Conservation (phyloP, 78 protist genomes). For the Dictyostelium firmibasis region DNA sequence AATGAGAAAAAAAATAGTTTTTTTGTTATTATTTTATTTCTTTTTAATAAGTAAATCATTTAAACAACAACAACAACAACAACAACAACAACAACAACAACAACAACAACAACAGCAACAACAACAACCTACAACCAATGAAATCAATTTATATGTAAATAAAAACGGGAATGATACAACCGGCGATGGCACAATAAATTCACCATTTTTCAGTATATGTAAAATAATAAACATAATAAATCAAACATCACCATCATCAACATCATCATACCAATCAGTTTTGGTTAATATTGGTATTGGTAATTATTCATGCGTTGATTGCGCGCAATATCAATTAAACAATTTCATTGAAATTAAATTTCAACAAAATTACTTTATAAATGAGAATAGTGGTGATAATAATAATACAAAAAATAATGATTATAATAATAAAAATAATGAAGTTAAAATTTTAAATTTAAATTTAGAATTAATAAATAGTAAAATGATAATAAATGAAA, state of each 20-base stretch:
- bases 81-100: no score
- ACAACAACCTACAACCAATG: no score
- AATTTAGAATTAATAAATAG: not conserved
- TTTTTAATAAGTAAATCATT: no score
- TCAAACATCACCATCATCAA: not conserved
- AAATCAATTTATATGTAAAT: not conserved
- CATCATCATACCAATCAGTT: not conserved
- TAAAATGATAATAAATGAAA: not conserved
- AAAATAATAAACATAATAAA: not conserved
- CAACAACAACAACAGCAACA: no score
- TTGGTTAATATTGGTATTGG: not conserved
- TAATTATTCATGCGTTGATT: not conserved
- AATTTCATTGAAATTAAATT: not conserved
- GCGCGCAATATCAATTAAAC: not conserved
- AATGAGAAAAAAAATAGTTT: no score
- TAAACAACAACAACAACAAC: no score
- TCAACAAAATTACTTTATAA: not conserved
- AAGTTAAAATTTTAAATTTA: not conserved
- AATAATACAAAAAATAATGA: no score
- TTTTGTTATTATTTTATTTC: no score
- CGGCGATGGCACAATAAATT: not conserved
- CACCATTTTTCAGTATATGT: not conserved
- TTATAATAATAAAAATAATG: not conserved
- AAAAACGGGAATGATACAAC: not conserved
- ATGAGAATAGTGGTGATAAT: no score